Base-by-base conservation (phyloP, 73 alveolate genomes). In the Stentor roeselii region DNA sequence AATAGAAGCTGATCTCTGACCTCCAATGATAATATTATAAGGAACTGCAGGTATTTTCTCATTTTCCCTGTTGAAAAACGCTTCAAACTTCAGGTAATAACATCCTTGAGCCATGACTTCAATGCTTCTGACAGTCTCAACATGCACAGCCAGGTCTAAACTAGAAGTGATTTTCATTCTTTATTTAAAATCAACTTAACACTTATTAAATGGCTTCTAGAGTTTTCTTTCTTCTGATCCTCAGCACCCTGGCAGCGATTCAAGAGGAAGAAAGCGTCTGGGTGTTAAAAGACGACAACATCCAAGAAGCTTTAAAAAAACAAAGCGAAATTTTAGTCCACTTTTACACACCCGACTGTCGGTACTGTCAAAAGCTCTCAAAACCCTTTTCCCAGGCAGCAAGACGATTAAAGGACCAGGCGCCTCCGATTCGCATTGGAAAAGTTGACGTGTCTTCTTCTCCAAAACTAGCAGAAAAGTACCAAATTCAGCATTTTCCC, bases 321-420 rank as follows among this genome's bases (percentile, higher is more conserved):
- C 80, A 67, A 32, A 21, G 27, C 37, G 80, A 67, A n/a, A n/a
- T 67, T 67, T 35, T 76, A 21, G 91, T 88, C 42, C 85, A 86
- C 75, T 88, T 86, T 42, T 88, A 86, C 86, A 91, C 94, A 11
- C 98, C 99, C 14, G 95, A 98, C 99, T 94, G 99, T 84, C 99
- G 99, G 36, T 99, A 97, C 83, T 97, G 99, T 88, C 88, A 95
- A 90, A 84, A 87, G 11, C 91, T 97, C 6, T 95, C 96, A 36
- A 98, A 99, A 0, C 96, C 93, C 36, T 96, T 96, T 91, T 96
- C 95, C 84, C 90, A 94, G 90, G 97, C 97, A 35, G 99, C 99
- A 27, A 88, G 88, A 67, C 92, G 93, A 4, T 85, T 92, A 31
- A 91, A 89, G 86, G 99, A 97, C 2, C 90, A 60, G 60, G n/a